These are phyloP conservation scores for Tolypocladium sp. DNA, from an alignment of 2,329 filamentous ascomycete genomes.

Conservation along the genomic window DNA sequence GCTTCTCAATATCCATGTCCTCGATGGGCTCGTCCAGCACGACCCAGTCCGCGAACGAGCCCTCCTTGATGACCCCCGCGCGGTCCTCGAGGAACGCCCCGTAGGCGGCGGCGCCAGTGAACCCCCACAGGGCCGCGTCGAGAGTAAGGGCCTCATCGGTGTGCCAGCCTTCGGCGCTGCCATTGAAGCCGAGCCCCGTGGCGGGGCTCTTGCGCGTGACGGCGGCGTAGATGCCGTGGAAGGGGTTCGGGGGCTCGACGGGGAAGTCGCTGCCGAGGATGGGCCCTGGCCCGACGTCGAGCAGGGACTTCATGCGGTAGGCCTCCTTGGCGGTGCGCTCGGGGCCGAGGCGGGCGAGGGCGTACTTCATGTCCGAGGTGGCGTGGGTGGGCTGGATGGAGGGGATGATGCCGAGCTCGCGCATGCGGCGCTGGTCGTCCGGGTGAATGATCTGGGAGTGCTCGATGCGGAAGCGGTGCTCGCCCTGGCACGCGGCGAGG, in stretches of 20 bases:
- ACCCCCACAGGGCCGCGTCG: slow-evolving; percentile 51
- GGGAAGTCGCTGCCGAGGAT: slow-evolving; percentile 64
- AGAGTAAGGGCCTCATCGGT: slow-evolving; percentile 47
- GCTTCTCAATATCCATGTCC: slow-evolving; percentile 35
- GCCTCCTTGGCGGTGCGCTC: slow-evolving; percentile 45
- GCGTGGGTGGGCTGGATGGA: slow-evolving; percentile 66
- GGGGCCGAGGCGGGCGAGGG: slow-evolving; percentile 47
- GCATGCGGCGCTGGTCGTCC: slow-evolving; percentile 51
- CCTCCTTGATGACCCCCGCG: slow-evolving; percentile 49
- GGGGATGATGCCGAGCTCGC: slow-evolving; percentile 51
- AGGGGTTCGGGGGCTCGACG: slow-evolving; percentile 59
- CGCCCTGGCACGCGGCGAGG: slow-evolving; percentile 41
- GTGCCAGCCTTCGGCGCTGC: slow-evolving; percentile 47
- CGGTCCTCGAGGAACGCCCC: slow-evolving; percentile 50
- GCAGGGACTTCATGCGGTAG: slow-evolving; percentile 57
- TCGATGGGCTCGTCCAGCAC: slow-evolving; percentile 54
- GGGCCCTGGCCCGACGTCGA: slow-evolving; percentile 39
- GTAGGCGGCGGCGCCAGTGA: slow-evolving; percentile 50
- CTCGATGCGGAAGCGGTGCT: slow-evolving; percentile 56
- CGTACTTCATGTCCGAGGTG: slow-evolving; percentile 63
- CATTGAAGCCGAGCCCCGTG: slow-evolving; percentile 40
- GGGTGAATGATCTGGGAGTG: slow-evolving; percentile 64
- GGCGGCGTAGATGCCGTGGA: slow-evolving; percentile 61
- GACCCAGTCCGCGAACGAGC: slow-evolving; percentile 60
- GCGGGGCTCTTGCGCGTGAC: slow-evolving; percentile 51